phyloP scores from a whole-genome alignment of 192 early-diverging fungal species.

The Gamsiella multidivaricata region DNA sequence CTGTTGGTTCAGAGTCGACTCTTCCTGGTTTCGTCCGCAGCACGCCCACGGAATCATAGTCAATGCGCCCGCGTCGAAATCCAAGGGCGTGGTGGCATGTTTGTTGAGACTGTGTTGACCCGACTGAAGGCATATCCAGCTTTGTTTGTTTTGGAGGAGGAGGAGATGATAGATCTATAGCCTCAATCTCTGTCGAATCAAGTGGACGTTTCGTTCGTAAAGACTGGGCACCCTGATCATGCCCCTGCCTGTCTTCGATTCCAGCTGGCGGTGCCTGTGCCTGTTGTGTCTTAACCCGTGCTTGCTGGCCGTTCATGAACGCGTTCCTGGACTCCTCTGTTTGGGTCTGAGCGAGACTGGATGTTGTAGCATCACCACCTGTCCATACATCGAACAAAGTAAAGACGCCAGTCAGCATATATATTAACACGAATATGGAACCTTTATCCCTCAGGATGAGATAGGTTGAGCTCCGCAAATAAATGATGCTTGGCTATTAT shows the following conservation, averaged over 20 bases:
- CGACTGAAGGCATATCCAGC: neutral
- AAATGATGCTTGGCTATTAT: too few species aligned
- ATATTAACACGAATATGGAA: too few species aligned
- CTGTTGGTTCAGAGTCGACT: constrained; percentile 75
- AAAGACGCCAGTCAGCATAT: too few species aligned
- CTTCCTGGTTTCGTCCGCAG: constrained; percentile 83
- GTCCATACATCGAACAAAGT: constrained; percentile 1
- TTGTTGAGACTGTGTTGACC: too few species aligned
- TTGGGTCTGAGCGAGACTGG: constrained; percentile 56
- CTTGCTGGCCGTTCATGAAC: constrained; percentile 36
- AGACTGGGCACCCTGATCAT: neutral
- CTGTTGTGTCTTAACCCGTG: neutral
- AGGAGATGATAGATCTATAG: neutral
- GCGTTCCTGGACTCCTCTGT: constrained; percentile 43
- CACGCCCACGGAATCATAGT: constrained; percentile 66
- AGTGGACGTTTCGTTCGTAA: neutral
- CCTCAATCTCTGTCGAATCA: neutral
- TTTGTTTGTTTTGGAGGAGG: neutral
- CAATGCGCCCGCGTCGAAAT: constrained; percentile 71
- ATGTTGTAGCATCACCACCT: constrained; percentile 87
- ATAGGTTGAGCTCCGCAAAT: too few species aligned
- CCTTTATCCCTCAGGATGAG: too few species aligned
- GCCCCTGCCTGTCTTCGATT: neutral
- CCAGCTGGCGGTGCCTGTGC: neutral
- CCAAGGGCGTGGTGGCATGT: constrained; percentile 12